These are phyloP conservation scores for Tricholoma saponaceum DNA, from an alignment of 768 basidiomycete species.

Conservation along the genomic window DNA sequence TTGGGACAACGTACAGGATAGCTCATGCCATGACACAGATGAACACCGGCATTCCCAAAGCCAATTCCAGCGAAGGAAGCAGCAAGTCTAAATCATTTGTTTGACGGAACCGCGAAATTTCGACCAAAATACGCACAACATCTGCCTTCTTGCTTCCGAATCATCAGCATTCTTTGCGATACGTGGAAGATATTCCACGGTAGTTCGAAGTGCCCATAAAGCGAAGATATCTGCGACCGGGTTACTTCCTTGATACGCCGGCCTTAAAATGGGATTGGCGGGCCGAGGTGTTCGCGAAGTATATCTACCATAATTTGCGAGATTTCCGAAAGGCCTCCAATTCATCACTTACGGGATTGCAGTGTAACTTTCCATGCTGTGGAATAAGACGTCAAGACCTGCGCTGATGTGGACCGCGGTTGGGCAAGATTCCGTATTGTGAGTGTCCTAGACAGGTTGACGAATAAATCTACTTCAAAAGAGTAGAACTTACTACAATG, in stretches of 20 bases:
- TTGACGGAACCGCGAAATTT: background rate
- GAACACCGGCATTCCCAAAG: slow-evolving; percentile 91
- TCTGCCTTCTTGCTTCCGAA: slow-evolving; percentile 79
- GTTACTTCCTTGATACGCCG: slow-evolving; percentile 92
- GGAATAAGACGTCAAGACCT: slow-evolving; percentile 95
- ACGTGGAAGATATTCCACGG: slow-evolving; percentile 84
- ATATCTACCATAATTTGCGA: slow-evolving; percentile 46
- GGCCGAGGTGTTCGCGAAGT: slow-evolving; percentile 88
- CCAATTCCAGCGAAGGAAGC: slow-evolving; percentile 95
- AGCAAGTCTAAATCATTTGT: slow-evolving; percentile 56
- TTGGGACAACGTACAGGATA: slow-evolving; percentile 57
- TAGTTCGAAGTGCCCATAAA: slow-evolving; percentile 86
- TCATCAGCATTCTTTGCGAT: slow-evolving; percentile 78
- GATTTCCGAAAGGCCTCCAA: slow-evolving; percentile 2
- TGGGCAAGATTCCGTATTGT: slow-evolving; percentile 89
- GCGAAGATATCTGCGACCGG: slow-evolving; percentile 96
- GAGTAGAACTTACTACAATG: slow-evolving; percentile 47
- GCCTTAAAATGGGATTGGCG: slow-evolving; percentile 82
- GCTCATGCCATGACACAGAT: slow-evolving; percentile 87
- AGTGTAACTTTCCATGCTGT: slow-evolving; percentile 92
- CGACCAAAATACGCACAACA: slow-evolving; percentile 57
- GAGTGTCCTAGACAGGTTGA: slow-evolving; percentile 52
- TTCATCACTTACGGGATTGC: slow-evolving; percentile 76
- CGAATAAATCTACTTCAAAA: background rate
- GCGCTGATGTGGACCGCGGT: slow-evolving; percentile 90